Evolutionary conservation across 2,329 filamentous ascomycete genomes (phyloP), one percentile per base, ranked within the genome.

Genomic region (Macrophomina phaseolina): DNA sequence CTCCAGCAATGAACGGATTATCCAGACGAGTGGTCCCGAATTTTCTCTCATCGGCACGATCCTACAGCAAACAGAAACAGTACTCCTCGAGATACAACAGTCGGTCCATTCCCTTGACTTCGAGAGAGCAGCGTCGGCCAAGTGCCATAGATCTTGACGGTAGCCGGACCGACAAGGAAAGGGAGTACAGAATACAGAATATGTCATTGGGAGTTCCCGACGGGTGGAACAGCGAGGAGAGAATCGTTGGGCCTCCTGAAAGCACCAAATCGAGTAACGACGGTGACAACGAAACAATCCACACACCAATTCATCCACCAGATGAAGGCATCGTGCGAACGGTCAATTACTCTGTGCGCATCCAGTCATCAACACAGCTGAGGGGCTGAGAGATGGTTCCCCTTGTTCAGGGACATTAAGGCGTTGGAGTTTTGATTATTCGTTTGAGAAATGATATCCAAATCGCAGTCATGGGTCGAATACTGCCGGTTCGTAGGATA

Each of bases 1-100:
- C 86, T 0, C 85, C 85, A 0, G 85, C 84, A 0, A 75, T 86
- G 46, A 79, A 83, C 5, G 83, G 84, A 2, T 77, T 84, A 14
- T 69, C 85, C 38, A 75, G 76, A 3, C 70, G 72, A 45, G 58
- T 78, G 8, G 70, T 74, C 65, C 77, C 76, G 6, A 68, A 62
- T 5, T 74, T 76, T 28, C 78, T 78, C 66, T 70, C 73, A 3
- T 70, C 71, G 1, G 66, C 53, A 30, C 45, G 34, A 14, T 62
- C 58, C 9, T 62, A 49, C 58, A 62, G 58, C 58, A 62, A 40
- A 34, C 30, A 46, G 12, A 60, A 45, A 14, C 45, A 46, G 7
- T 48, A 48, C 42, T 48, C 38, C 18, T 45, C 56, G 23, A 48
- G 23, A 18, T 38, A 23, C 18, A 49, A 48, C 45, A 49, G 42